Base-by-base conservation (phyloP, 176 grass and related monocot genomes). In the Metroxylon sagu region DNA sequence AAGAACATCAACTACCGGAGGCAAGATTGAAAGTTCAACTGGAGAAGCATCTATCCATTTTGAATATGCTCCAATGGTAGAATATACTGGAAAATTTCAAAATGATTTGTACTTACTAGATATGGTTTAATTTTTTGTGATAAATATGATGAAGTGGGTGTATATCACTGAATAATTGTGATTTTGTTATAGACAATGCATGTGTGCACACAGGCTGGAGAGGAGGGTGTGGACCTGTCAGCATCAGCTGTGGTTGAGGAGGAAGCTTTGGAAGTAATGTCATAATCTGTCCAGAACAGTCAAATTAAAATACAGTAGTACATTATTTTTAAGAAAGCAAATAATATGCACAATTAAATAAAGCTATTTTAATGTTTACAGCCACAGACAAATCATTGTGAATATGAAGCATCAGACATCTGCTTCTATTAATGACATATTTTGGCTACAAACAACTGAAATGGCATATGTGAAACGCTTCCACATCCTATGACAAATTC, bases 11-110 rank as follows among this genome's bases (percentile, higher is more conserved):
- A 98, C 76, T 77, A 98, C 57, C 28, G 93, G 93, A 68, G 93
- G 87, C 25, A 98, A 76, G 65, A 97, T 85, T 31, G 78, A 62
- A 54, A 92, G 52, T 82, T 98, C 86, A 78, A 76, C 74, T 52
- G 87, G 82, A 31, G 79, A 82, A 53, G 78, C 68, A 80, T 92
- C 81, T 59, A 98, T 98, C 87, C 93, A 98, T 76, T 92, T 88
- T 51, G 93, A 98, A 84, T 88, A 98, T 74, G 76, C 81, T 59
- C 93, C 93, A 70, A 98, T 85, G 29, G 88, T 88, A 3, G 53
- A 76, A 79, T 87, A 98, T 85, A 88, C 93, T 98, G 84, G 43
- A 70, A 26, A 25, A 62, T 71, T 63, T 19, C 59, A 74, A 50
- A 54, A n/a, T 26, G 16, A 16, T 25, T 18, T 72, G 15, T 21